These are phyloP conservation scores for Annulohypoxylon bovei DNA, from an alignment of 495 filamentous ascomycete species.

Conservation along the genomic window DNA sequence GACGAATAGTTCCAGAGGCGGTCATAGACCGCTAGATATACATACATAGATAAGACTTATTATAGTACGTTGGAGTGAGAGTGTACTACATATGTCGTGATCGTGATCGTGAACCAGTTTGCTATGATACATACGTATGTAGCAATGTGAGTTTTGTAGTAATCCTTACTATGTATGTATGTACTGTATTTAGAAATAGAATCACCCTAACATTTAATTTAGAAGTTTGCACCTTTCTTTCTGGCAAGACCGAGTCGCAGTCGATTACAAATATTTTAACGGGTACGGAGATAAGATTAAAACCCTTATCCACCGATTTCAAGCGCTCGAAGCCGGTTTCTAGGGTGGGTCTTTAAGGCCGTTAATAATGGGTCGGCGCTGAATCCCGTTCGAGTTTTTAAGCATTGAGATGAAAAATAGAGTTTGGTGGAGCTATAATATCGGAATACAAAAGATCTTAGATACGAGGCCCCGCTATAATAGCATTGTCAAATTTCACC, in stretches of 20 bases:
- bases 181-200: background rate
- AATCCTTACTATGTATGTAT: background rate
- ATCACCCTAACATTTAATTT: background rate
- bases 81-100: background rate
- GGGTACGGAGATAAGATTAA: slow-evolving; percentile 21
- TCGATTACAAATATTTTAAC: slow-evolving; percentile 7
- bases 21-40: background rate
- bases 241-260: slow-evolving; percentile 26
- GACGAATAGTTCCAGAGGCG: slow-evolving; percentile 8
- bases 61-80: no score
- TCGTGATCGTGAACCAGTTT: slow-evolving; percentile 1
- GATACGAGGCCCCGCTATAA: slow-evolving; percentile 34
- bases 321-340: slow-evolving; percentile 2
- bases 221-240: slow-evolving; percentile 4
- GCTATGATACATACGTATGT: background rate
- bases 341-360: background rate
- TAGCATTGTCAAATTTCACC: slow-evolving; percentile 35
- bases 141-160: background rate
- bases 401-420: background rate
- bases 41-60: background rate
- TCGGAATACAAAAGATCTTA: slow-evolving; percentile 12
- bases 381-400: slow-evolving; percentile 6
- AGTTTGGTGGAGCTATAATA: slow-evolving; percentile 10
- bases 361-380: background rate
- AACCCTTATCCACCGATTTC: background rate